Evolutionary conservation across 805 yeast species (phyloP), one percentile per base, ranked within the genome.

Genomic region (Cyberlindnera mrakii): DNA sequence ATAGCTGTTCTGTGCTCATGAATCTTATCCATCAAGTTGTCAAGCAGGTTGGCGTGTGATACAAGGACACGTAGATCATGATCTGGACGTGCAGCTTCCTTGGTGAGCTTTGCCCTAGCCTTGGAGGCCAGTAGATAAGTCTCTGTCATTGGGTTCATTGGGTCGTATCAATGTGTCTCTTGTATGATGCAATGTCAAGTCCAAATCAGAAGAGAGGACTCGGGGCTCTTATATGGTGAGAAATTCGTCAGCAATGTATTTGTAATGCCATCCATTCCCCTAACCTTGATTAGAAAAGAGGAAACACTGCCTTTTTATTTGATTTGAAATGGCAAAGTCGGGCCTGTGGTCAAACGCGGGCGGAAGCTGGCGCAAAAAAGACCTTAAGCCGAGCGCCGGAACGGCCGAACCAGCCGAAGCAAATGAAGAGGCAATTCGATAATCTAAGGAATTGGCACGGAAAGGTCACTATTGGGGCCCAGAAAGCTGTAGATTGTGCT

Each of bases 31-130:
- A 55, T 48, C 6, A 58, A 36, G 36, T 50, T 41, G 30, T 58
- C 62, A 6, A 58, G 39, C 30, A 58, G 29, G 40, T 58, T 58
- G 5, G 62, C 62, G 44, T 58, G 62, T 14, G 51, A 47, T 3
- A 58, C 59, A 13, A 58, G 39, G 13, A 44, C 35, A 39, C 62
- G 44, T 17, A 58, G 38, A 35, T 55, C 44, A 31, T 50, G 60
- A 30, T 58, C 62, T 6, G 47, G 46, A 25, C 46, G 49, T 7
- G 50, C 16, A 10, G 62, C 62, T 40, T 54, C 62, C 34, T 30
- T 47, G 1, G 54, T 39, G 11, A 58, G 53, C 40, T 56, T 58
- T 17, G 56, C 39, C 40, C 58, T 52, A 6, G 53, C 60, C 41
- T 44, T 53, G 31, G 47, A 37, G 20, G 59, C 60, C 13, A 57